Base-by-base conservation (phyloP, 2,329 filamentous ascomycete genomes). In the Mariannaea elegans region DNA sequence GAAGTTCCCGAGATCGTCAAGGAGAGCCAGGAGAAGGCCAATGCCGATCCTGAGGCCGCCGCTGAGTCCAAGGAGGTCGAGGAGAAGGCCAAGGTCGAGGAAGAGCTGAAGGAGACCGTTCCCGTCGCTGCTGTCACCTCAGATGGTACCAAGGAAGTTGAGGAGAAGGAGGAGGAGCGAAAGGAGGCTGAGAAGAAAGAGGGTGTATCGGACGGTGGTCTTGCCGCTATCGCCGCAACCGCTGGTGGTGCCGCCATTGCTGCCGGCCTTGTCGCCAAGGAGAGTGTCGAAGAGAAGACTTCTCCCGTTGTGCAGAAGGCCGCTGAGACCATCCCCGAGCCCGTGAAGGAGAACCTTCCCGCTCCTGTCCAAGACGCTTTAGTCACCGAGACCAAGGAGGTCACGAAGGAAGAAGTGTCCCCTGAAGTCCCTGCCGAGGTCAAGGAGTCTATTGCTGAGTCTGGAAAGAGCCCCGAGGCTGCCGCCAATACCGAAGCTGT, bases 41-140 rank as follows among this genome's bases (percentile, higher is more conserved):
- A 85, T 52, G 80, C 82, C 41, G 78, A 81, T 7, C 86, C 90
- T n/a, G 90, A 92, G 73, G 90, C 91, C 10, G 88, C 88, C 66
- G 88, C 83, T 34, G 81, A 87, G 58, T 78, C 86, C 27, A 81
- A 84, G 39, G 89, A 90, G 70, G 89, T 93, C 7, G 75, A 82
- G 66, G 90, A 91, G 69, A 93, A 93, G 84, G 86, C 84, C 58
- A 81, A 83, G 58, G 82, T 93, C 4, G 90, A 93, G 79, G 80
- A 86, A 38, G 90, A 93, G 78, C 82, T 93, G 52, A 84, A 90
- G 75, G 79, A 82, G 10, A 90, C 88, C 77, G 86, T 93, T 10
- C 82, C 86, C 29, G 82, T 87, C 71, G 84, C 82, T 21, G 84
- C 82, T 41, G 79, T 82, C 10, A 86, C 86, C 9, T 82, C 86